Conservation (phyloP, 257 asterid genomes). For the Rauvolfia tetraphylla region DNA sequence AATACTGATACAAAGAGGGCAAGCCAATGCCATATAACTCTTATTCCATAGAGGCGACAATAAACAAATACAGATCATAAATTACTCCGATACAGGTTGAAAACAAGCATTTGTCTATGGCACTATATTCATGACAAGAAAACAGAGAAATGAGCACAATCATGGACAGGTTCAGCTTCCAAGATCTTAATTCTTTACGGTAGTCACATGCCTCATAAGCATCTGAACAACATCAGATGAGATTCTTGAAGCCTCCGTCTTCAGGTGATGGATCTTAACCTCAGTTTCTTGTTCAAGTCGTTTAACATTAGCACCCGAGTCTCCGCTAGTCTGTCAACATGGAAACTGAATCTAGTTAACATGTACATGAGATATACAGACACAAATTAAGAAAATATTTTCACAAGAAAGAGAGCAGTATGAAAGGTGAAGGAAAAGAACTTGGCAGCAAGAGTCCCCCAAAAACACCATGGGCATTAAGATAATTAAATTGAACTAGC, state of each 20-base stretch:
- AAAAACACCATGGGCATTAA: background rate
- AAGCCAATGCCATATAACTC: too few species aligned
- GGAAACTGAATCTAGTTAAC: background rate
- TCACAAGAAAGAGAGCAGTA: background rate
- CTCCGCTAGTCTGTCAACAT: constrained; percentile 33
- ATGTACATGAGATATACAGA: background rate
- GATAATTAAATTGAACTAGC: background rate
- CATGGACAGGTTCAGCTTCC: constrained; percentile 3
- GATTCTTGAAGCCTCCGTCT: constrained; percentile 61
- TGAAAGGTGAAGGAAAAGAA: background rate
- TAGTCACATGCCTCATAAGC: constrained; percentile 86
- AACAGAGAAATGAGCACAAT: constrained; percentile 1
- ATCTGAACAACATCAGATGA: constrained; percentile 69
- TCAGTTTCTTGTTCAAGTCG: constrained; percentile 81
- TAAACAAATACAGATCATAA: constrained; percentile 27
- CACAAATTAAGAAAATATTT: background rate
- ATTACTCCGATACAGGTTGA: constrained; percentile 23
- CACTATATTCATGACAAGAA: constrained; percentile 10
- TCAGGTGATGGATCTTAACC: constrained; percentile 63
- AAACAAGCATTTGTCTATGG: constrained; percentile 6
- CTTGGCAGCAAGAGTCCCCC: background rate
- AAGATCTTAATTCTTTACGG: constrained; percentile 55
- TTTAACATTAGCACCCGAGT: constrained; percentile 80
- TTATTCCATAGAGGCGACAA: constrained; percentile 11
- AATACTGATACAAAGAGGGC: constrained; percentile 11